Percentiles rank a stretch among this genome's conserved stretches.
Conservation (phyloP, 2,329 filamentous ascomycete species). For the Plenodomus lindquistii region DNA sequence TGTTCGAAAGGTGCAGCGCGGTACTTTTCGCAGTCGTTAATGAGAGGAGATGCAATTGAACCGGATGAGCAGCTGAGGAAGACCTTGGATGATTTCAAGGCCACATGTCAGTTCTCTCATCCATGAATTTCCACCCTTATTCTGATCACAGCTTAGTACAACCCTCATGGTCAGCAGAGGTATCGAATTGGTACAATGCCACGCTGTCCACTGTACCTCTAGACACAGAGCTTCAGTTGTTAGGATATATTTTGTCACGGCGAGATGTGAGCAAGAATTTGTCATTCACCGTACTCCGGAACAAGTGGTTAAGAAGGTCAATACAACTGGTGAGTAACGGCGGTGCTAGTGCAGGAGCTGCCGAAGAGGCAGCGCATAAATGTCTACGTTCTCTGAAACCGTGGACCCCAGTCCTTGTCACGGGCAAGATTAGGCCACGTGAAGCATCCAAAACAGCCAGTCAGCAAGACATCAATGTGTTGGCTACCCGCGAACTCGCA, state of each 20-base stretch:
- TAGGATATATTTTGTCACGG: constrained; percentile 72
- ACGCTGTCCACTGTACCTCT: not conserved
- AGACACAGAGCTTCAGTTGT: constrained; percentile 12
- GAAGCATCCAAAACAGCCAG: constrained; percentile 40
- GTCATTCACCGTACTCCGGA: constrained; percentile 67
- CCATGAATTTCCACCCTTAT: not conserved
- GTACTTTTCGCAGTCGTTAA: constrained; percentile 14
- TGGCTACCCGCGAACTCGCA: constrained; percentile 60
- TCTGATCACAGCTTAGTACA: constrained; percentile 17
- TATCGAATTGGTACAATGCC: not conserved
- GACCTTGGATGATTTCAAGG: constrained; percentile 37
- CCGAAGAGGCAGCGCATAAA: constrained; percentile 28
- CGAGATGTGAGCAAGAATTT: constrained; percentile 70
- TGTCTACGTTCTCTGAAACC: constrained; percentile 50
- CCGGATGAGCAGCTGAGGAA: constrained; percentile 24
- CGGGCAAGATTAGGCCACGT: constrained; percentile 53
- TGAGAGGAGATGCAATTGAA: constrained; percentile 2
- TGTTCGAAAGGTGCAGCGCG: constrained; percentile 15
- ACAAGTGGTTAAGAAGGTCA: constrained; percentile 48
- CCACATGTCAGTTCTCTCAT: constrained; percentile 26
- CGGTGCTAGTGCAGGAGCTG: constrained; percentile 27
- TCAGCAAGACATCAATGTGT: constrained; percentile 36
- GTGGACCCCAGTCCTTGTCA: constrained; percentile 60
- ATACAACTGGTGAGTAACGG: constrained; percentile 57
- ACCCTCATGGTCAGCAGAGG: not conserved